Conservation (phyloP, 257 asterid genomes). For the Euphrasia confusa region DNA sequence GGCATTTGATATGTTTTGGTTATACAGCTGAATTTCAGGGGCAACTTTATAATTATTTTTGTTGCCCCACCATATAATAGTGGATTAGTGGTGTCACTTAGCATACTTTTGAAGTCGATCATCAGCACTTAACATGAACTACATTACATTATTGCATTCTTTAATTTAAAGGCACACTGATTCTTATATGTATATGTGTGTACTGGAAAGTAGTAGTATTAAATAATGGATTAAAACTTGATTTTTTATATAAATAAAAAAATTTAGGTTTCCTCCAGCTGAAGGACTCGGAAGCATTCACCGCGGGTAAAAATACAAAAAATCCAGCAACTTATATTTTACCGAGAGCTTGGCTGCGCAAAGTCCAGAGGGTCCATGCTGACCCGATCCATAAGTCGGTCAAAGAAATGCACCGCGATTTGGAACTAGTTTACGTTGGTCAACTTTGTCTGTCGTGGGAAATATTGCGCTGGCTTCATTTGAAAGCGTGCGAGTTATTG, state of each 20-base stretch:
- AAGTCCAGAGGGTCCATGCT: conserved; percentile 49
- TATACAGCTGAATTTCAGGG: not conserved
- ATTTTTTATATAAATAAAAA: not conserved
- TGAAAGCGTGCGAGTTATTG: conserved; percentile 42
- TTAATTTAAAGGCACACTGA: not conserved
- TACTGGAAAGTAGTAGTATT: not conserved
- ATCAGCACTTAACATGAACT: not conserved
- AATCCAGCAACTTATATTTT: conserved; percentile 26
- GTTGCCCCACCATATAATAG: conserved; percentile 26
- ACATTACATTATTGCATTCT: conserved; percentile 7
- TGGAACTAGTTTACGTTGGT: conserved; percentile 71
- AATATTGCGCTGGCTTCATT: conserved; percentile 58
- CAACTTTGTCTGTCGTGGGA: conserved; percentile 81
- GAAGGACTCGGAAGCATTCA: conserved; percentile 51
- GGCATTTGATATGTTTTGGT: no score
- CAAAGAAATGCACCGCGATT: conserved; percentile 45
- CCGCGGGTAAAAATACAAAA: conserved; percentile 32
- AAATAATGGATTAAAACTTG: not conserved
- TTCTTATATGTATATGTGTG: not conserved
- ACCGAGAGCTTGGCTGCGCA: conserved; percentile 40
- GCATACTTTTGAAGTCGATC: not conserved
- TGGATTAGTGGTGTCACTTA: conserved; percentile 6
- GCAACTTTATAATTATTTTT: not conserved
- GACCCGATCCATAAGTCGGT: conserved; percentile 60
- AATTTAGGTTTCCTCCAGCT: conserved; percentile 61